Percentiles rank a stretch among this genome's conserved stretches.
These are phyloP conservation scores for Dictyostelium citrinum DNA, from an alignment of 78 protist species.

Conservation along the genomic window DNA sequence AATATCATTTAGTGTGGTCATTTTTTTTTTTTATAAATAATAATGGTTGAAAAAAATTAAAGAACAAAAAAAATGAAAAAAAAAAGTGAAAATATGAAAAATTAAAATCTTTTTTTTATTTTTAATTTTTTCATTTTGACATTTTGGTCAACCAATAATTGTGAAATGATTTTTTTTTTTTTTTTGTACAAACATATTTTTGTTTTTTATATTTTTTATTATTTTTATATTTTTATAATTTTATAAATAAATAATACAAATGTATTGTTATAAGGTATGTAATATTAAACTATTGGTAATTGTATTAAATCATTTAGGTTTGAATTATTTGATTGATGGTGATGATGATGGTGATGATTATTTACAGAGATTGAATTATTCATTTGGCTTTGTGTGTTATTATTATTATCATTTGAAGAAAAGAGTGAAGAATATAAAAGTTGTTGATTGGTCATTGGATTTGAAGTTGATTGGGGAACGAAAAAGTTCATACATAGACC, in stretches of 20 bases:
- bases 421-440: not conserved
- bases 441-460: not conserved
- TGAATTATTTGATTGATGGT: not conserved
- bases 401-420: not conserved
- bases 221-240: not conserved
- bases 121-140: too few species aligned
- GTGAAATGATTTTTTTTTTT: too few species aligned
- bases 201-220: too few species aligned
- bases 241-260: not conserved
- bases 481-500: conserved; percentile 15
- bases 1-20: conserved; percentile 21
- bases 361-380: conserved; percentile 4
- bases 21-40: not conserved
- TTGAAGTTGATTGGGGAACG: not conserved
- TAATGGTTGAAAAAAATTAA: not conserved
- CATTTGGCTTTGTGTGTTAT: not conserved
- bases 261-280: not conserved
- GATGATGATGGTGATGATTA: not conserved
- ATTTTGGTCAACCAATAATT: too few species aligned
- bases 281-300: conserved; percentile 2
- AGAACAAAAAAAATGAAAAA: not conserved
- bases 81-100: too few species aligned
- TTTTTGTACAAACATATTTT: too few species aligned
- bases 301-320: not conserved
- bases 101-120: too few species aligned